These are phyloP conservation scores for Fusarium napiforme DNA, from an alignment of 2,329 filamentous ascomycete genomes.

Conservation along the genomic window DNA sequence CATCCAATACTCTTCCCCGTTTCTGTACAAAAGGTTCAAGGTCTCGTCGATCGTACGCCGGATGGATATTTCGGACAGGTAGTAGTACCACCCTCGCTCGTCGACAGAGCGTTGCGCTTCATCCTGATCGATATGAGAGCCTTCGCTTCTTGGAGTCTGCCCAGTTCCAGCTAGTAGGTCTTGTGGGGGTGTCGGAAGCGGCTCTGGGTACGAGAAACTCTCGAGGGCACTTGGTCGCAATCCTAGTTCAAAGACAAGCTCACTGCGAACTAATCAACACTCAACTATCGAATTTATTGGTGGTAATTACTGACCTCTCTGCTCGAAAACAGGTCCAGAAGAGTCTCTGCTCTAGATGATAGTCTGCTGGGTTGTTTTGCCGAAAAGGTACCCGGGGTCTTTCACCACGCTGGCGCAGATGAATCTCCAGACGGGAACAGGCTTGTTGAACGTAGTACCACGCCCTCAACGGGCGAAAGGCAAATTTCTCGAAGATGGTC, in stretches of 20 bases:
- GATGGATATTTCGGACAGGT: slow-evolving; percentile 37
- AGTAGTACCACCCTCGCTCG: slow-evolving; percentile 38
- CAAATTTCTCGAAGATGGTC: slow-evolving; percentile 37
- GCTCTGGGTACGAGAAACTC: slow-evolving; percentile 32
- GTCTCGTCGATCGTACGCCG: slow-evolving; percentile 34
- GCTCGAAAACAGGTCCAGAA: slow-evolving; percentile 42
- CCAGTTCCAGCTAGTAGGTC: neutral
- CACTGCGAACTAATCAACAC: neutral
- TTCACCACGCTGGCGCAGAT: slow-evolving; percentile 2
- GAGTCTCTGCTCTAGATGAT: slow-evolving; percentile 33
- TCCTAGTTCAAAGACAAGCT: slow-evolving; percentile 14
- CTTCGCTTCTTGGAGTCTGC: neutral
- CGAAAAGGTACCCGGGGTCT: neutral
- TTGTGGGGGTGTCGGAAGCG: slow-evolving; percentile 30
- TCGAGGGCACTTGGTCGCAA: slow-evolving; percentile 24
- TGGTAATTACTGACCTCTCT: slow-evolving; percentile 25
- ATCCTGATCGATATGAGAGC: neutral
- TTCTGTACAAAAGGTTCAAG: slow-evolving; percentile 2
- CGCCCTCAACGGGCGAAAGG: slow-evolving; percentile 34
- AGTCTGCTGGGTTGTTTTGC: neutral
- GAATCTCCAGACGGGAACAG: slow-evolving; percentile 11
- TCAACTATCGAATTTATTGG: neutral
- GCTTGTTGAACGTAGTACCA: slow-evolving; percentile 41
- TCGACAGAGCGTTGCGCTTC: neutral
- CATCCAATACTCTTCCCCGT: slow-evolving; percentile 21